These are phyloP conservation scores for Zygosaccharomyces kombuchaensis DNA, from an alignment of 805 yeast genomes.

Conservation along the genomic window DNA sequence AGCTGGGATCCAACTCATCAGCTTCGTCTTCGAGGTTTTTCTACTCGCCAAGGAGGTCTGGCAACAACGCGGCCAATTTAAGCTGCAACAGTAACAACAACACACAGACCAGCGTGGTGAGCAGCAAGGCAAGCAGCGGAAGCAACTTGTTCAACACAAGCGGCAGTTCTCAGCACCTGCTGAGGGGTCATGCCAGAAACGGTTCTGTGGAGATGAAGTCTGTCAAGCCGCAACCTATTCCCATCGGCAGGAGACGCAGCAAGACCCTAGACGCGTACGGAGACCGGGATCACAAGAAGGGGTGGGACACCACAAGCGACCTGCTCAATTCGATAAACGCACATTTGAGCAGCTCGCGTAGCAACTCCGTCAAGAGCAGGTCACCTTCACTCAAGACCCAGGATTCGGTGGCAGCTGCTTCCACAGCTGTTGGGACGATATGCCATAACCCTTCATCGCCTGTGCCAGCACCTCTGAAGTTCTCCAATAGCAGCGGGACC, in stretches of 20 bases:
- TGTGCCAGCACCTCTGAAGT: conserved; percentile 8
- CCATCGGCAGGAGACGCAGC: conserved; percentile 29
- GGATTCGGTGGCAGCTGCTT: conserved; percentile 4
- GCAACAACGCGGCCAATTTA: background rate
- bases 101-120: background rate
- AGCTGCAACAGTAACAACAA: background rate
- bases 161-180: background rate
- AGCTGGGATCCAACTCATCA: conserved; percentile 3
- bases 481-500: conserved; percentile 6
- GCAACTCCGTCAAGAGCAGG: conserved; percentile 11
- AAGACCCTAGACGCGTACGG: conserved; percentile 32
- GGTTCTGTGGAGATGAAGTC: conserved; percentile 11
- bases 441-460: background rate
- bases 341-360: conserved; percentile 13
- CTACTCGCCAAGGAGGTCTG: conserved; percentile 10
- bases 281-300: conserved; percentile 17
- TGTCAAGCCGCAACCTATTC: conserved; percentile 3
- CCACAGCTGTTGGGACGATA: conserved; percentile 4
- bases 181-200: conserved; percentile 10
- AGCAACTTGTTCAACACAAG: background rate
- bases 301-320: conserved; percentile 7
- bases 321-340: conserved; percentile 10
- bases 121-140: background rate
- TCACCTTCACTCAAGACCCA: conserved; percentile 11
- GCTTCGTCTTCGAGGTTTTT: conserved; percentile 7